Conservation (phyloP, 2,329 filamentous ascomycete species). For the Fusarium anthophilum region DNA sequence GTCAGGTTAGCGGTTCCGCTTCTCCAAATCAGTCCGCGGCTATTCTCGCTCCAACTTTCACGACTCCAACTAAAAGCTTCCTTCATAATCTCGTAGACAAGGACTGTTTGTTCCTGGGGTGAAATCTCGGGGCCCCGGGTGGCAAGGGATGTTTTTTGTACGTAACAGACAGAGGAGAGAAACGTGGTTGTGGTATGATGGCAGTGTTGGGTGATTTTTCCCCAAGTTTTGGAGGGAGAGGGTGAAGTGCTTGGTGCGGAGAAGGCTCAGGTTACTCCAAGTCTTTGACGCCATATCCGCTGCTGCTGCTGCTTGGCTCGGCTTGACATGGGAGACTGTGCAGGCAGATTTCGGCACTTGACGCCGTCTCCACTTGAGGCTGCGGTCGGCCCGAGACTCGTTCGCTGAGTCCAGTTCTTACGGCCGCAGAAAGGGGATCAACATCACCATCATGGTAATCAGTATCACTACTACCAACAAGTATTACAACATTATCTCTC, state of each 20-base stretch:
- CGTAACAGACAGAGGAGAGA: slow-evolving; percentile 5
- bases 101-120: neutral
- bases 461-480: neutral
- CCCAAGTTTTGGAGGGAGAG: neutral
- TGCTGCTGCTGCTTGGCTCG: slow-evolving; percentile 7
- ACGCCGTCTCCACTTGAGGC: slow-evolving; percentile 11
- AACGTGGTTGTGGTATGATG: slow-evolving; percentile 2
- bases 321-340: slow-evolving; percentile 8
- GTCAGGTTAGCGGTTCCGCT: slow-evolving; percentile 4
- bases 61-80: slow-evolving; percentile 9
- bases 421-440: neutral
- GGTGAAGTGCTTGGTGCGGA: neutral
- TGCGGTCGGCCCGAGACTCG: slow-evolving; percentile 15
- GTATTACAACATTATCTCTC: neutral
- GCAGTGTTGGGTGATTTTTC: neutral
- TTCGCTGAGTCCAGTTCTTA: neutral
- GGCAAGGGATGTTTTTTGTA: slow-evolving; percentile 8
- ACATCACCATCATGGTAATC: neutral
- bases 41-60: slow-evolving; percentile 17
- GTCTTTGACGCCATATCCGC: slow-evolving; percentile 21
- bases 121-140: slow-evolving; percentile 28
- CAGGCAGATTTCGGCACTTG: slow-evolving; percentile 15
- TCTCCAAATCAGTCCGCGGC: slow-evolving; percentile 24
- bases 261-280: slow-evolving; percentile 15
- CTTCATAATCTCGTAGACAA: neutral